phyloP scores from a whole-genome alignment of 176 grass and related monocot species.

The Hordeum vulgare region DNA sequence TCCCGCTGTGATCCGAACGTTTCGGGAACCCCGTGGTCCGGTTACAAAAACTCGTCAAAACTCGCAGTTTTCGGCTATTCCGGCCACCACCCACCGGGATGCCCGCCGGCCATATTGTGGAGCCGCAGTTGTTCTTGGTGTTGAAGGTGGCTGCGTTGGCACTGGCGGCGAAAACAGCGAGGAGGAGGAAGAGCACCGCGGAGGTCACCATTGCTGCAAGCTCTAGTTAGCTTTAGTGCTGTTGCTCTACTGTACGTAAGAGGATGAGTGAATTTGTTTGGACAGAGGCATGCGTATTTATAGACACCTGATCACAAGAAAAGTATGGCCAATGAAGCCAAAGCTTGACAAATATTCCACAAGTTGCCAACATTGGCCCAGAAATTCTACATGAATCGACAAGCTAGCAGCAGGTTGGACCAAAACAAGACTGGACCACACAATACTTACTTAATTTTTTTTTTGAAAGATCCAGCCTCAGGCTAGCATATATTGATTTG shows the following conservation, averaged over 20 bases:
- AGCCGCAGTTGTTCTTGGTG: neutral
- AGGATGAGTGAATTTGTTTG: neutral
- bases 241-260: no score
- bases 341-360: neutral
- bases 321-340: neutral
- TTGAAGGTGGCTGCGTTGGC: neutral
- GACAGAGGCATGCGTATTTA: neutral
- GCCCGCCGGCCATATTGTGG: neutral
- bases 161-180: neutral
- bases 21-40: no score
- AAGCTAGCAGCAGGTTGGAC: neutral
- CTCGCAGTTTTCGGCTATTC: no score
- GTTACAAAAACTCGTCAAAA: no score
- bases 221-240: neutral
- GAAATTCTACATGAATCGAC: neutral
- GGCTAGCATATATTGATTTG: no score
- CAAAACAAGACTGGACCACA: neutral
- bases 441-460: neutral
- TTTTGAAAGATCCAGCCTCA: no score
- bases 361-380: neutral
- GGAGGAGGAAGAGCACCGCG: neutral
- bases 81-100: constrained; percentile 5
- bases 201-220: neutral
- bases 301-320: neutral
- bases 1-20: no score